Evolutionary conservation across 2,329 filamentous ascomycete species (phyloP), one percentile per base, ranked within the genome.

Genomic region (Trichothecium roseum): DNA sequence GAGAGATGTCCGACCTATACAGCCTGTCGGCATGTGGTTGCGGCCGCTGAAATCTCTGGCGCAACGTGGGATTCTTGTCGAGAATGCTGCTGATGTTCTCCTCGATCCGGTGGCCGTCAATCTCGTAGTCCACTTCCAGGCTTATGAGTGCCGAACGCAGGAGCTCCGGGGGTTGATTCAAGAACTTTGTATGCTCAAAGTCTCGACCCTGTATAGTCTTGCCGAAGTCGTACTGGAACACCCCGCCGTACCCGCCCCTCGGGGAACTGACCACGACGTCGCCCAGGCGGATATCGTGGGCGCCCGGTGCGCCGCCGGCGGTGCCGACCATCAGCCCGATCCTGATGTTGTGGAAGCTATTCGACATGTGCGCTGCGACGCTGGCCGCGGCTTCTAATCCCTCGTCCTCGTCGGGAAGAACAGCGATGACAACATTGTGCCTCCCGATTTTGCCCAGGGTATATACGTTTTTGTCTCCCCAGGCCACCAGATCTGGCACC

Each of bases 391-490:
- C 34, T 3, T 10, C 36, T 6, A 41, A 45, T 2, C 55, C 54
- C 20, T 53, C 51, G 3, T 42, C 34, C 9, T 43, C 52, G 5
- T 45, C 39, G 0, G 54, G 51, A 2, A 56, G 32, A 7, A 36
- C 40, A 8, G 46, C 44, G 12, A 63, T 50, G 13, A 58, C 57
- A 6, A 62, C 42, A 28, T 62, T 56, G 35, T 61, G 55, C 9
- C 39, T 37, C 1, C 47, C 49, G 3, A 60, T 52, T 0, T 31
- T 36, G 1, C 56, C 59, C 1, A 54, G 41, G 6, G 41, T 43
- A 33, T 62, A 62, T 18, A 47, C 50, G 28, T 39, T 42, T 33
- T 46, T 45, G 24, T 55, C 53, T 9, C 47, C 13, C 3, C 6
- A 14, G 3, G 37, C 6, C 15, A 50, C 28, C 54, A 55, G 16